Base-by-base conservation (phyloP, 352 stramenopile genomes). In the Pythium aquatile region DNA sequence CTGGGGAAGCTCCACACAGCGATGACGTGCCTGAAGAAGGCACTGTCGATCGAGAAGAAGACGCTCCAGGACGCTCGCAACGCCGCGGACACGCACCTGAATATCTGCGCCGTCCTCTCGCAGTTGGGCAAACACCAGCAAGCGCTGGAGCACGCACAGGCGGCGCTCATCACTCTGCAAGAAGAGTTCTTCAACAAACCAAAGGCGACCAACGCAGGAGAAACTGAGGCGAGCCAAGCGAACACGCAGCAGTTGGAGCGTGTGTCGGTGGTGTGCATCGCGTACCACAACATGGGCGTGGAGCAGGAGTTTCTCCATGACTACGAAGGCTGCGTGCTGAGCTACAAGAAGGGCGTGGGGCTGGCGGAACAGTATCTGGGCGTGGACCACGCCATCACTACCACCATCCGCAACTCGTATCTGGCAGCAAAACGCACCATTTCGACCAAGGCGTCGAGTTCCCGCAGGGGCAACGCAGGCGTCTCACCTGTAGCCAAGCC, bases 271-370 rank as follows among this genome's bases (percentile, higher is more conserved):
- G 85, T 98, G 68, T 95, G 87, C 53, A 98, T 98, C 57, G 91
- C 93, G 13, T 98, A 98, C 69, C 93, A 98, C 70, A 98, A 98
- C 65, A 90, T 98, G 57, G 94, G 91, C 30, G 94, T 98, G 10
- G 94, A 98, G 76, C 87, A 97, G 58, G 94, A 98, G 64, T 98
- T 97, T 60, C 70, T 98, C 2, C 96, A 97, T 51, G 83, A 94
- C 55, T 97, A 87, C 56, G 76, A 88, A 44, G 75, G 92, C 55
- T 87, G 76, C 28, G 74, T 97, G 11, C 55, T 78, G n/a, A 96
- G 84, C 60, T 98, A 98, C 78, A 86, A 91, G 51, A 98, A 97
- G 65, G 94, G 91, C 11, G 85, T 97, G 7, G 87, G 96, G 28
- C 73, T 98, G 13, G 85, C 89, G 2, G 87, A 97, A 65, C 78